Base-by-base conservation (phyloP, 2,329 filamentous ascomycete species). In the Arthrinium puccinioides region DNA sequence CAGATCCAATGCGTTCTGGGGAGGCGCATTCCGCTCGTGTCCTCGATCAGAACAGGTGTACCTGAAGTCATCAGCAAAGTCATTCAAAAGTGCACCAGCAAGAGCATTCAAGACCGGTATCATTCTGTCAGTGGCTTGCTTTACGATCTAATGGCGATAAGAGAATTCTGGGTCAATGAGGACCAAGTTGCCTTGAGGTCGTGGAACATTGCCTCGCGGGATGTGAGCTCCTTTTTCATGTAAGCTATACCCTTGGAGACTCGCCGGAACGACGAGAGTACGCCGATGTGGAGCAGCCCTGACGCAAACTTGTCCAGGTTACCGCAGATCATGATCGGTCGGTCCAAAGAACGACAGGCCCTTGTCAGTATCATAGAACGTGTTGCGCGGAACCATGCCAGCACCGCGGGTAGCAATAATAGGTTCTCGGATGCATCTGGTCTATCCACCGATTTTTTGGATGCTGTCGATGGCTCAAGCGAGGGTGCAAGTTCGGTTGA, bases 191-290 rank as follows among this genome's bases (percentile, higher is more conserved):
- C 80, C 1, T 66, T 96, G 37, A 79, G 78, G 41, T 72, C 82
- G 26, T 94, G 87, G 69, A 71, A 76, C 44, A 80, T 94, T 42
- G 89, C 78, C 10, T 77, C 80, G n/a, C 86, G 81, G 40, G 90
- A 97, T 58, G 79, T 95, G 0, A 94, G 87, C 1, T 94, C 88
- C 5, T 92, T 94, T 54, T 96, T 96, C 61, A 84, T 88, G 47
- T 21, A 20, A 21, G 19, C 27, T 14, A 36, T 23, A 24, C n/a
- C n/a, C n/a, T n/a, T n/a, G n/a, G n/a, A n/a, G n/a, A n/a, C n/a
- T n/a, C n/a, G n/a, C n/a, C n/a, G n/a, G n/a, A n/a, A n/a, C n/a
- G 25, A 14, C 25, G 15, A 13, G 25, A 13, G 13, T n/a, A 6
- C 25, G 25, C 25, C 15, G 25, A 27, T 14, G 25, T 27, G 13